Evolutionary conservation across 257 asterid genomes (phyloP).

Genomic region (Lycium barbarum): DNA sequence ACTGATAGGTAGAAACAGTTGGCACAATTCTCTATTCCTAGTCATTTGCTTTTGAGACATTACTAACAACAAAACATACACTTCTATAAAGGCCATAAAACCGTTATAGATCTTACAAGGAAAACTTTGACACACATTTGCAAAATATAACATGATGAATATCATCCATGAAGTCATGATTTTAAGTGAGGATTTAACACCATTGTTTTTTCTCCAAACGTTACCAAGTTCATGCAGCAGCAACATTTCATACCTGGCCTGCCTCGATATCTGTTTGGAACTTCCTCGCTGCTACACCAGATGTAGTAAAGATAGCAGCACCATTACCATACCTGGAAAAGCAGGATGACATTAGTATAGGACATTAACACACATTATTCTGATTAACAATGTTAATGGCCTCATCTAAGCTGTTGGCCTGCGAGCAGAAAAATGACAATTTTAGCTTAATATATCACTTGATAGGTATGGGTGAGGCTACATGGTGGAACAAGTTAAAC

Average conservation of each 20-base stretch:
- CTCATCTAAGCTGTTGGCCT: conserved; percentile 95
- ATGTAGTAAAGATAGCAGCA: conserved; percentile 90
- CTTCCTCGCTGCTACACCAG: conserved; percentile 90
- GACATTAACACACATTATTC: conserved; percentile 50
- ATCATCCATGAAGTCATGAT: not conserved
- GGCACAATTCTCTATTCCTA: not conserved
- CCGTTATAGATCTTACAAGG: not conserved
- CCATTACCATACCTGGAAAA: conserved; percentile 84
- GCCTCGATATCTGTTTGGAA: conserved; percentile 94
- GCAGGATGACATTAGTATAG: conserved; percentile 5
- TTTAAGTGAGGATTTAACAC: conserved; percentile 10
- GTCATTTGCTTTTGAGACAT: not conserved
- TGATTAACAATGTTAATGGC: conserved; percentile 80
- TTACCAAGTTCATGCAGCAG: conserved; percentile 14
- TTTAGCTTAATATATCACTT: conserved; percentile 23
- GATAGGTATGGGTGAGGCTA: not conserved
- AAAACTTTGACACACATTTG: not conserved
- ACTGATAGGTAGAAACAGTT: not conserved
- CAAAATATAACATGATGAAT: not conserved
- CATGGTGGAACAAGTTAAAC: conserved; percentile 29
- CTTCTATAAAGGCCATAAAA: not conserved
- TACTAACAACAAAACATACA: not conserved
- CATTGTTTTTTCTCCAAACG: not conserved
- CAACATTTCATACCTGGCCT: conserved; percentile 71
- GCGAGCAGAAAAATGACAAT: conserved; percentile 37